Evolutionary conservation across 441 rosid genomes (phyloP).

Genomic region (Omphalea diandra): DNA sequence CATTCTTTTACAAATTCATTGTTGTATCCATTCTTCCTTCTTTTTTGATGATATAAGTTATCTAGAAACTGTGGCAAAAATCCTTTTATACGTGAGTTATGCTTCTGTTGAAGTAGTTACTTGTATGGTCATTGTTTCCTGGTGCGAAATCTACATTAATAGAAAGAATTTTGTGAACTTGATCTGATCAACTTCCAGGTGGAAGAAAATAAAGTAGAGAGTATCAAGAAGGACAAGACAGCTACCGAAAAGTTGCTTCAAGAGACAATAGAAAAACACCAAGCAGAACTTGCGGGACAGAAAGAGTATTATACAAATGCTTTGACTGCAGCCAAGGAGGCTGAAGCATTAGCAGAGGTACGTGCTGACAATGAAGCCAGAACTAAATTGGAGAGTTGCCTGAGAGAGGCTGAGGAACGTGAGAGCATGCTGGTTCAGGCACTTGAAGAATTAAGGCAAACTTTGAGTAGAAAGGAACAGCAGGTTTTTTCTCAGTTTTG

Average conservation of each 20-base stretch:
- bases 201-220: slow-evolving; percentile 95
- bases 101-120: slow-evolving; percentile 1
- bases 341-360: slow-evolving; percentile 91
- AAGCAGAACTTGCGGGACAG: slow-evolving; percentile 76
- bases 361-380: slow-evolving; percentile 89
- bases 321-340: slow-evolving; percentile 93
- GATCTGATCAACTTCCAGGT: slow-evolving; percentile 44
- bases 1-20: background rate
- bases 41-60: background rate
- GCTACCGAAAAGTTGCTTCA: slow-evolving; percentile 91
- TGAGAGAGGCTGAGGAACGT: slow-evolving; percentile 90
- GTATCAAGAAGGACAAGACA: slow-evolving; percentile 87
- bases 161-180: slow-evolving; percentile 6
- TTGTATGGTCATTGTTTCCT: slow-evolving; percentile 14
- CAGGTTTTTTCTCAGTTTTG: slow-evolving; percentile 55
- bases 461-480: slow-evolving; percentile 89
- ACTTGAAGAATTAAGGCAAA: slow-evolving; percentile 90
- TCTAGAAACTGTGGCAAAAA: background rate
- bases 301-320: slow-evolving; percentile 88
- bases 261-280: slow-evolving; percentile 97
- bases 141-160: background rate
- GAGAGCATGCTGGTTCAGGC: slow-evolving; percentile 94
- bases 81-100: background rate
- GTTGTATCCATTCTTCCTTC: background rate
- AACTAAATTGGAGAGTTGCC: slow-evolving; percentile 78